Percentiles rank a stretch among this genome's conserved stretches.
Evolutionary conservation across 495 filamentous ascomycete species (phyloP).

Genomic region (Margaritispora aquatica): DNA sequence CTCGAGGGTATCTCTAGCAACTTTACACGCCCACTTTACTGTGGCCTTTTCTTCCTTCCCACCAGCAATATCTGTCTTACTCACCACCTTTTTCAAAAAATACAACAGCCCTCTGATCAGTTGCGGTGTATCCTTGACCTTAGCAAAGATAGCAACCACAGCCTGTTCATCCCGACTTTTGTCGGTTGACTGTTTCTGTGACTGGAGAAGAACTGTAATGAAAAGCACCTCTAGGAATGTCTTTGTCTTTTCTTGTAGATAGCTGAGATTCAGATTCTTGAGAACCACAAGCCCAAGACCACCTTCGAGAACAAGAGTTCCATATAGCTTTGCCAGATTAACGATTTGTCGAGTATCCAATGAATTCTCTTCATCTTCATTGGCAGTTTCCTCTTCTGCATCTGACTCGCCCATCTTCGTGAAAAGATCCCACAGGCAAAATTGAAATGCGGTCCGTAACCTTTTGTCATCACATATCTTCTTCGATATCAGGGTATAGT

Average conservation of each 20-base stretch:
- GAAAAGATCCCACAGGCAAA: slow-evolving; percentile 81
- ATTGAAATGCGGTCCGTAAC: slow-evolving; percentile 77
- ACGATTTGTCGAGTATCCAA: slow-evolving; percentile 63
- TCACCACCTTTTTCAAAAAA: slow-evolving; percentile 71
- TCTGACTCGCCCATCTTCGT: slow-evolving; percentile 72
- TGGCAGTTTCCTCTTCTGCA: slow-evolving; percentile 46
- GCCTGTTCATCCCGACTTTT: slow-evolving; percentile 44
- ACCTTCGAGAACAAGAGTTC: slow-evolving; percentile 61
- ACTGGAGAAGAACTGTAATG: slow-evolving; percentile 64
- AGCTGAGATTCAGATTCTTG: slow-evolving; percentile 71
- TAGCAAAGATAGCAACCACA: slow-evolving; percentile 60
- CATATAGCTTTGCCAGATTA: slow-evolving; percentile 86
- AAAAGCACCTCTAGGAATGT: slow-evolving; percentile 76
- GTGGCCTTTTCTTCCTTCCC: slow-evolving; percentile 51
- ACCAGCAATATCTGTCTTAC: slow-evolving; percentile 64
- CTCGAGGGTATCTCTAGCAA: slow-evolving; percentile 53
- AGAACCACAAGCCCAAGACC: slow-evolving; percentile 58
- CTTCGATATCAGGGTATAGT: slow-evolving; percentile 80
- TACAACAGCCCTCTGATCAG: slow-evolving; percentile 67
- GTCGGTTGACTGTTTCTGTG: slow-evolving; percentile 24
- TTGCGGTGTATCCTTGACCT: slow-evolving; percentile 50
- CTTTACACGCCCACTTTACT: slow-evolving; percentile 66
- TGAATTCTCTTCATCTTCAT: slow-evolving; percentile 47
- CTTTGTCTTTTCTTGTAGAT: slow-evolving; percentile 68
- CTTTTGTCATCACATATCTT: slow-evolving; percentile 65